phyloP scores from a whole-genome alignment of 345 rosid species.

The Lepidium didymum region DNA sequence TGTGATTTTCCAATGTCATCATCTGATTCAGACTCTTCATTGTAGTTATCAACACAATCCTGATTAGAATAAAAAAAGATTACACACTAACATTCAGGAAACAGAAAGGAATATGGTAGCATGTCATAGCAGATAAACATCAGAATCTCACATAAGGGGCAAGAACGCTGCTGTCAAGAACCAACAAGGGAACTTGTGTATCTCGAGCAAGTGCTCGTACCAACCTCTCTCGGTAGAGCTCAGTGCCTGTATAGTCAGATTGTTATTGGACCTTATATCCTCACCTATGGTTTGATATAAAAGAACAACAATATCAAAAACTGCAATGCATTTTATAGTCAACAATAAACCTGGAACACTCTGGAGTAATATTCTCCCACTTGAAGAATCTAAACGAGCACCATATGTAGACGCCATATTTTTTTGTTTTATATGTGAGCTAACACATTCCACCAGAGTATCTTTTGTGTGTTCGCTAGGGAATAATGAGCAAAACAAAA shows the following conservation, averaged over 20 bases:
- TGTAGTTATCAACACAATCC: slow-evolving; percentile 69
- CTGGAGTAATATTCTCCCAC: slow-evolving; percentile 86
- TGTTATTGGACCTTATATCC: not conserved
- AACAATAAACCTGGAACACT: slow-evolving; percentile 70
- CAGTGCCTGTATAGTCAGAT: slow-evolving; percentile 53
- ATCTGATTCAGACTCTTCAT: slow-evolving; percentile 64
- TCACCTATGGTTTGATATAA: not conserved
- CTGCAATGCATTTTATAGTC: not conserved
- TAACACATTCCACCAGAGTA: slow-evolving; percentile 72
- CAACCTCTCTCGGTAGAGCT: slow-evolving; percentile 87
- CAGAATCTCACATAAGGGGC: slow-evolving; percentile 81
- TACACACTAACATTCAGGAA: not conserved
- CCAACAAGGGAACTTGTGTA: slow-evolving; percentile 72
- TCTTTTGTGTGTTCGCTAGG: slow-evolving; percentile 65
- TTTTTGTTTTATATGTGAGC: slow-evolving; percentile 74
- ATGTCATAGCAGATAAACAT: slow-evolving; percentile 1
- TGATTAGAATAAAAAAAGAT: slow-evolving; percentile 31
- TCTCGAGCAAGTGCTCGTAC: slow-evolving; percentile 88
- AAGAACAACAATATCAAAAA: not conserved
- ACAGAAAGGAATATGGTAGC: not conserved
- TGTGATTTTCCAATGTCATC: slow-evolving; percentile 54
- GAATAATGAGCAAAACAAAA: slow-evolving; percentile 7
- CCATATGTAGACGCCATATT: slow-evolving; percentile 47
- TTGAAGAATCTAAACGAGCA: slow-evolving; percentile 69
- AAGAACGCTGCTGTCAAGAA: slow-evolving; percentile 88